Evolutionary conservation across 164 flowering plant genomes (phyloP), one percentile per base, ranked within the genome.

Genomic region (Magnolia kwangsiensis): DNA sequence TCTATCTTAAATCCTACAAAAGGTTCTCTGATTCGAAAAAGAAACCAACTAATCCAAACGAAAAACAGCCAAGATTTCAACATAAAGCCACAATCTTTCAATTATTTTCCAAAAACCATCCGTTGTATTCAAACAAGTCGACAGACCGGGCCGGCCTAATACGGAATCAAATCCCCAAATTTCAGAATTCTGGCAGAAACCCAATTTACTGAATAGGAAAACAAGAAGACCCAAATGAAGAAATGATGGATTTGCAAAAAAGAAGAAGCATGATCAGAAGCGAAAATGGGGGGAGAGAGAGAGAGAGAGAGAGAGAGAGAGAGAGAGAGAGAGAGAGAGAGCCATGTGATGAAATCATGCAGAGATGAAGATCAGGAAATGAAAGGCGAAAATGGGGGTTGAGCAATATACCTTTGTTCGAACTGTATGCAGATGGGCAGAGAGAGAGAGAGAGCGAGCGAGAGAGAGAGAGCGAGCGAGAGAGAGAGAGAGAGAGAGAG

Each of bases 341-440:
- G 51, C 72, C 72, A 51, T 27, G 58, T 1, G 50, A 58, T 6
- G 50, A 29, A 75, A 67, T 51, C 37, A 16, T 24, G 37, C 24
- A 67, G 10, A 50, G 10, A 67, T 14, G 29, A 67, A 27, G 65
- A 68, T 50, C 59, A 7, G 9, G 29, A 21, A 75, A 21, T 65
- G 8, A 51, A 66, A 23, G 13, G 50, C 7, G 3, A 3, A 55
- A 3, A 58, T 67, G 24, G 31, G 29, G 45, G 45, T 7, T 3
- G 18, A 37, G 19, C 11, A 55, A 55, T 6, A 58, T 75, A 75
- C 77, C 77, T 75, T 29, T 51, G 68, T 50, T 75, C 67, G 51
- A 75, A 29, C 50, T 24, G 77, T 55, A 75, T 75, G 51, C 19
- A 55, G 21, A 5, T n/a, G 61, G 23, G 18, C 27, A 51, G 27